Evolutionary conservation across 345 rosid genomes (phyloP), one percentile per base, ranked within the genome.

Genomic region (Anacardium occidentale): DNA sequence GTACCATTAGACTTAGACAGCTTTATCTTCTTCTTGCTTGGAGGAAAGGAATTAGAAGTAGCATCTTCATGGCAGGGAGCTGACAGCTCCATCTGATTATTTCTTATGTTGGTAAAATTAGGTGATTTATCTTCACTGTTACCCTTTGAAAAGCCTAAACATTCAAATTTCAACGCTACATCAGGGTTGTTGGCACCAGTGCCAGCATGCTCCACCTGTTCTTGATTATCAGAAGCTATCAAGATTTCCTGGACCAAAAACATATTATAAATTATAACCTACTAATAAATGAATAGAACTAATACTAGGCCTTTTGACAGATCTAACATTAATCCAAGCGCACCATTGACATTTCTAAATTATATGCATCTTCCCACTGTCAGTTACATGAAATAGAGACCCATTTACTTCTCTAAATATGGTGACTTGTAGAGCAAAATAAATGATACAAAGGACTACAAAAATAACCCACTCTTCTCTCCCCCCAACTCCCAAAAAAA

Each of bases 21-120:
- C 74, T 80, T 85, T 51, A 71, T 42, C 81, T 81, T 85, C 75
- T 58, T 79, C 74, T 74, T 83, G 20, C 70, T 70, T 73, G 76
- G 59, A 62, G 25, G 72, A 66, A 66, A 53, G 4, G 58, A 51
- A 72, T 44, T 15, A 40, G 70, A 58, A 66, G 62, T 24, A 29
- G 74, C 68, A 40, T 67, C 59, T 54, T 73, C 85, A 75, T 62
- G 67, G 58, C 56, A 32, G 64, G 69, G 60, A 58, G 66, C 66
- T 53, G 78, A 48, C 62, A 62, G 71, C 73, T 81, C 84, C 61
- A 62, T 53, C 45, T 25, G 40, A 57, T 75, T 62, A 48, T 72
- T 74, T 60, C 64, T 60, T 40, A 59, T 14, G 32, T 68, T 74
- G 45, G 60, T 20, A n/a, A 70, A 56, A 69, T 40, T 61, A 74